Percentiles rank a stretch among this genome's conserved stretches.
Evolutionary conservation across 1,139 yeast species (phyloP).

Genomic region (Waltiozyma sp.): DNA sequence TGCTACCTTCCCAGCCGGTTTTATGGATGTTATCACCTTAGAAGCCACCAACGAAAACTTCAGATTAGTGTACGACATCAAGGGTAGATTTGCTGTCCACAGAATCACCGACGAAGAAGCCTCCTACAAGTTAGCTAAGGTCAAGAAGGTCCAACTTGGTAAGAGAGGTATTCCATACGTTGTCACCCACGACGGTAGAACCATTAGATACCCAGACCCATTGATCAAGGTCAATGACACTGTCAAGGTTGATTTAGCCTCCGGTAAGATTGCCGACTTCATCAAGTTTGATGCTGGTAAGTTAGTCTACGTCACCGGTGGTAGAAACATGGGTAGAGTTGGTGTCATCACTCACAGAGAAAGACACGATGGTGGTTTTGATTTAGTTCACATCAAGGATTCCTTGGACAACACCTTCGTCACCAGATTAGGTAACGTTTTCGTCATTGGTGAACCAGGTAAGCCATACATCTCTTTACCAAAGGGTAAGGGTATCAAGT

Average conservation of each 20-base stretch:
- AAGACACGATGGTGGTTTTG: slow-evolving; percentile 99
- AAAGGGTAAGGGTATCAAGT: slow-evolving; percentile 99
- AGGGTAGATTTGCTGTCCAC: slow-evolving; percentile 99
- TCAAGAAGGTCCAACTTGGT: slow-evolving; percentile 95
- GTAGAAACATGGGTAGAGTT: slow-evolving; percentile 99
- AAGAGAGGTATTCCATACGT: slow-evolving; percentile 97
- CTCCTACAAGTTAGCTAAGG: slow-evolving; percentile 94
- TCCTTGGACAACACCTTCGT: slow-evolving; percentile 95
- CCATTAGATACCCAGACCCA: slow-evolving; percentile 99
- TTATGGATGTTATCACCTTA: slow-evolving; percentile 95
- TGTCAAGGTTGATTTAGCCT: slow-evolving; percentile 89
- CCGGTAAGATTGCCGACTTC: slow-evolving; percentile 88
- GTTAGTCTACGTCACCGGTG: slow-evolving; percentile 97
- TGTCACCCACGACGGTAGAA: slow-evolving; percentile 99
- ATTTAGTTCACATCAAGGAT: slow-evolving; percentile 97
- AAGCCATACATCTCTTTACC: slow-evolving; percentile 97
- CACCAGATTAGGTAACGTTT: slow-evolving; percentile 95
- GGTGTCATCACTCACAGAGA: slow-evolving; percentile 98
- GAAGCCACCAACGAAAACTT: slow-evolving; percentile 99
- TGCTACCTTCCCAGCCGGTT: slow-evolving; percentile 97
- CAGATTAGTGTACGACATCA: slow-evolving; percentile 95
- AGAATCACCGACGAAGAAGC: slow-evolving; percentile 99
- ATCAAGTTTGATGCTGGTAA: slow-evolving; percentile 94
- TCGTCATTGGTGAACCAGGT: slow-evolving; percentile 96
- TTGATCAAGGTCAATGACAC: slow-evolving; percentile 92